Evolutionary conservation across 768 basidiomycete genomes (phyloP).

Genomic region (Asterophora parasitica): DNA sequence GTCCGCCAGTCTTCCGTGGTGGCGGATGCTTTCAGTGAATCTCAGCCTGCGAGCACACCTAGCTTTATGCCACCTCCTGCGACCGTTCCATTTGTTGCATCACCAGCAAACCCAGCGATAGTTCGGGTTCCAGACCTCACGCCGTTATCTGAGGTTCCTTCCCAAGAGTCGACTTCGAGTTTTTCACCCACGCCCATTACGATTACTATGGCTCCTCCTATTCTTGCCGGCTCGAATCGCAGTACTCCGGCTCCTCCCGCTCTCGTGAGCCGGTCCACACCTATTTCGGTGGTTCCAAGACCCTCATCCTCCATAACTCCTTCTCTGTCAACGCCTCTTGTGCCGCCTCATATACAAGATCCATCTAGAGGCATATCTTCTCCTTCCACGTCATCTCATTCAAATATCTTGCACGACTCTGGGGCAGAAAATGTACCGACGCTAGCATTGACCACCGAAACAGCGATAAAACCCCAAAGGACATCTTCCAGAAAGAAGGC

Average conservation of each 20-base stretch:
- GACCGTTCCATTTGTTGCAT: neutral
- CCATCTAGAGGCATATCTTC: neutral
- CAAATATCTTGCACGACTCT: constrained; percentile 1
- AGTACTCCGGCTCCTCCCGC: constrained; percentile 13
- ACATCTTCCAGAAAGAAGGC: neutral
- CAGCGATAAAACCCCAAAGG: neutral
- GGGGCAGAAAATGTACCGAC: constrained; percentile 10
- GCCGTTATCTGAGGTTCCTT: neutral
- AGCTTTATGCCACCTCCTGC: neutral
- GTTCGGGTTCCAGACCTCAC: neutral
- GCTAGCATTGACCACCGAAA: neutral
- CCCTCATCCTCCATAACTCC: constrained; percentile 1
- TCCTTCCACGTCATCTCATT: neutral
- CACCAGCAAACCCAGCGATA: neutral
- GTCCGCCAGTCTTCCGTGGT: constrained; percentile 27
- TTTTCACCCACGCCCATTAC: neutral
- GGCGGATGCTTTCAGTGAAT: constrained; percentile 3
- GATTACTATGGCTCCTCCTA: neutral
- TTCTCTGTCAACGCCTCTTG: neutral
- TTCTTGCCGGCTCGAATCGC: constrained; percentile 1
- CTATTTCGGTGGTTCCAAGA: constrained; percentile 1
- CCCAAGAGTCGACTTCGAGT: neutral
- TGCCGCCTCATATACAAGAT: neutral
- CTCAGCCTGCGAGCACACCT: neutral
- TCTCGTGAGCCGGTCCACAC: constrained; percentile 4